Base-by-base conservation (phyloP, 441 rosid species). In the Syzygium syzygioides region DNA sequence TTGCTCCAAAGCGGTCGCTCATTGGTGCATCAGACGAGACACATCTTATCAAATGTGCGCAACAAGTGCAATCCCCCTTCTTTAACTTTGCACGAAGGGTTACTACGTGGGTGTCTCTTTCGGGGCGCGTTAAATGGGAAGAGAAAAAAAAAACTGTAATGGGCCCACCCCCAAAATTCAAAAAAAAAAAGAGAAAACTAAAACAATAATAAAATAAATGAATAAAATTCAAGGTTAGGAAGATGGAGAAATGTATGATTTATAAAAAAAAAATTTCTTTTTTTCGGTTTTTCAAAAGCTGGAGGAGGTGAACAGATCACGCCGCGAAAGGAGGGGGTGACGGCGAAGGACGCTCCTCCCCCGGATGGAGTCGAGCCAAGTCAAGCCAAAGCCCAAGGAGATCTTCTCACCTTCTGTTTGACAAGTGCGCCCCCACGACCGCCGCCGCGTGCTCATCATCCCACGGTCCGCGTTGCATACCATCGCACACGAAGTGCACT, bases 361-460 rank as follows among this genome's bases (percentile, higher is more conserved):
- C 48, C 48, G 7, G 48, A 45, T 45, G 48, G 9, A 45, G 48
- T 45, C 48, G 48, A 7, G 48, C 7, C 48, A 7, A 45, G 48
- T 7, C 48, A 7, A 45, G 48, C 48, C 48, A 7, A 7, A 1
- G 28, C 9, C 80, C 3, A 14, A 71, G 3, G 17, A 37, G 80
- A 37, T 34, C 50, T 37, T 1, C 80, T 34, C 80, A 5, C 50
- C 48, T 10, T 23, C 28, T 4, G 4, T 56, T 56, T 25, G 60
- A 26, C 60, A 23, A 4, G 60, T 57, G 34, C 80, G 5, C 41
- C 41, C 5, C 34, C 34, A 2, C 50, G n/a, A n/a, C 25, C 18
- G 37, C 1, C 1, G 41, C 26, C 79, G 14, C 0, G 18, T 28
- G 66, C 14, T 14, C 32, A 50, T 1, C 3, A 37, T 71, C 80